These are phyloP conservation scores for Solioccasus polychromus DNA, from an alignment of 768 basidiomycete species.

Conservation along the genomic window DNA sequence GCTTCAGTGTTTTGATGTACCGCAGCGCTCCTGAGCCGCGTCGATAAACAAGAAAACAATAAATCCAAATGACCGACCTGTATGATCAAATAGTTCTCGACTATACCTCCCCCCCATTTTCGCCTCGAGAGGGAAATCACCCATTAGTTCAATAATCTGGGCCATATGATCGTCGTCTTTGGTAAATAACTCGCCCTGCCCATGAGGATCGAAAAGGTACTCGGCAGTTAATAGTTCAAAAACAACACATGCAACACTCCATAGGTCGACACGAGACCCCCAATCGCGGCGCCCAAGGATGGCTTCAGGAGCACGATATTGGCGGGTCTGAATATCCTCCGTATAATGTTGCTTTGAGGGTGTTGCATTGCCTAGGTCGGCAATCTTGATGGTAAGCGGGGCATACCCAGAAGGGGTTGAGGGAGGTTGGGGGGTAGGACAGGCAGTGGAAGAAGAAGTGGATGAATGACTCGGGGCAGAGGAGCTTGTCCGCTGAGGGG, in stretches of 20 bases:
- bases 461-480: conserved; percentile 19
- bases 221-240: conserved; percentile 92
- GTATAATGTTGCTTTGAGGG: conserved; percentile 89
- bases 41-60: conserved; percentile 4
- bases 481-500: conserved; percentile 35
- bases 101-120: conserved; percentile 86
- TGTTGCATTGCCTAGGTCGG: conserved; percentile 92
- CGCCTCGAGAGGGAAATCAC: conserved; percentile 67
- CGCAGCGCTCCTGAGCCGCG: conserved; percentile 54
- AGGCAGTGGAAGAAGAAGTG: conserved; percentile 19
- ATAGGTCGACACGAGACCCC: conserved; percentile 84
- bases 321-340: conserved; percentile 95
- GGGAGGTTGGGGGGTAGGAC: conserved; percentile 23
- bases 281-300: conserved; percentile 86
- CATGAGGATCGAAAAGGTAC: conserved; percentile 88
- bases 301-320: conserved; percentile 93
- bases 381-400: conserved; percentile 85
- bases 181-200: conserved; percentile 74
- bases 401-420: conserved; percentile 21
- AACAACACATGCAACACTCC: conserved; percentile 88
- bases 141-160: conserved; percentile 89
- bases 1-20: conserved; percentile 71
- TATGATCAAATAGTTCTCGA: conserved; percentile 78
- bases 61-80: conserved; percentile 41
- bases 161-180: conserved; percentile 97